Evolutionary conservation across 768 basidiomycete genomes (phyloP), one percentile per base, ranked within the genome.

Genomic region (Naganishia kalamii): DNA sequence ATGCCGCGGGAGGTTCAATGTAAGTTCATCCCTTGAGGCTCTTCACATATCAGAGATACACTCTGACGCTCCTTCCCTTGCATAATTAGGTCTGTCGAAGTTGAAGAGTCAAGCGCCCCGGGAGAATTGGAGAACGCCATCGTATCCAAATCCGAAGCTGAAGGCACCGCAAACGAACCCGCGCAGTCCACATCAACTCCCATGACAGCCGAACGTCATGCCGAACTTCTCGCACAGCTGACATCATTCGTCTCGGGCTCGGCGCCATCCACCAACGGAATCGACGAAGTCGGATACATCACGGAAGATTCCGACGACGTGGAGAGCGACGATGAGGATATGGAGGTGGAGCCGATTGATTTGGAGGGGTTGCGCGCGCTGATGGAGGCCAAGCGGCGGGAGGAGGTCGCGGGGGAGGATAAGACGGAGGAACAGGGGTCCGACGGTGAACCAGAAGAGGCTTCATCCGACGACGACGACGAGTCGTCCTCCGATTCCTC

Each of bases 281-380:
- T 27, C 21, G 57, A 64, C 29, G 54, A 43, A 10, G 54, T 47
- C n/a, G 66, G 66, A 32, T 68, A 68, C 30, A 64, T 68, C 25
- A 68, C 66, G 1, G 62, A 48, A 27, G 66, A 68, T 52, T 68
- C 66, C 40, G 65, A 66, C 13, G 61, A 62, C 25, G 67, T 41
- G 10, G 71, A 71, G n/a, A 4, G 60, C 35, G 52, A 60, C 11
- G 62, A 68, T n/a, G 60, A 63, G 29, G 54, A 59, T 11, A 33
- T 64, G 63, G 63, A 52, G 54, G 62, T 46, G 19, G 25, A 49
- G 25, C 30, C 25, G 32, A 33, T 40, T n/a, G 62, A 46, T 46
- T 10, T 64, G 27, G 8, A 41, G 25, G 52, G 29, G 19, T 15
- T 52, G 37, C 35, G 32, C 6, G 50, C 40, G 51, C 19, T 29